Evolutionary conservation across 2,329 filamentous ascomycete species (phyloP), one percentile per base, ranked within the genome.

Genomic region (Pseudogymnoascus sp.): DNA sequence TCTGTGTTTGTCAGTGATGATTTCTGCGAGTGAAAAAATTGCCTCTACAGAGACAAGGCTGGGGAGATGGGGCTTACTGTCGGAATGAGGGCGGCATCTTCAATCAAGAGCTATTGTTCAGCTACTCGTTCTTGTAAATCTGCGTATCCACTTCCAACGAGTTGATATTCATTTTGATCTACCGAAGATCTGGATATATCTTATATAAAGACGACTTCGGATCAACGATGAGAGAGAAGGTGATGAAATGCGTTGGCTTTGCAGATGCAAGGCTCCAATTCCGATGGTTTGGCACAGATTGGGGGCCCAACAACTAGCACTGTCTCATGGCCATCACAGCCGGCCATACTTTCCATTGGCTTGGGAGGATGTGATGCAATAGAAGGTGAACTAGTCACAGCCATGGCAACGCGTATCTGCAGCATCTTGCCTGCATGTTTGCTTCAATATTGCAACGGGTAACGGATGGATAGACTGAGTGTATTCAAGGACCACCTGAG

Each of bases 81-180:
- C 57, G 50, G 44, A 67, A 67, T 6, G 66, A 63, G 47, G 63
- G 63, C 33, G 64, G 62, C 65, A 67, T 67, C 33, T 36, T 47
- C 2, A 23, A 23, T 1, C 4, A 23, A 3, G 4, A 11, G 19
- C 6, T 23, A 3, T 47, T 47, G 19, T 23, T 42, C 38, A 11
- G 15, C 11, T 47, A 26, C 19, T 47, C 19, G 42, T 23, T 47
- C 42, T 47, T 15, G 19, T 47, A 23, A 47, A 47, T 47, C 4
- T 47, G 11, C 26, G 26, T 47, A 47, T 47, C 42, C 42, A 44
- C 40, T 44, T 44, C 11, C 38, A 21, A 19, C n/a, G 17, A 42
- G 38, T 6, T 21, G 9, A n/a, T 8, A 21, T 21, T 17, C 38
- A 21, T 17, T 42, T 42, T 42, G 40, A 42, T 42, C 42, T 21